Base-by-base conservation (phyloP, 176 grass and related monocot genomes). In the Ananas comosus region DNA sequence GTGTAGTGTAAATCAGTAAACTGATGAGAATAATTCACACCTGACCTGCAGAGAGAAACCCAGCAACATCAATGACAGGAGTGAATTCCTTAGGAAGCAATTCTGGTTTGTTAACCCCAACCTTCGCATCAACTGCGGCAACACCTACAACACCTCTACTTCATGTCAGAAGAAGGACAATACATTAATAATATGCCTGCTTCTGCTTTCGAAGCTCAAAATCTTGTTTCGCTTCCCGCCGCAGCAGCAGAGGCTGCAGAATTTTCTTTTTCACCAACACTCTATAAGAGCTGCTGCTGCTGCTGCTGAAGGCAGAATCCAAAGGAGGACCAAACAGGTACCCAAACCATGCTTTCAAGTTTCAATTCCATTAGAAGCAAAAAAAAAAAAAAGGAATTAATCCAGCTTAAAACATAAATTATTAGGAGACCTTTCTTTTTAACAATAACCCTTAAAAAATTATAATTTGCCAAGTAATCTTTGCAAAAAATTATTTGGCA, bases 41-140 rank as follows among this genome's bases (percentile, higher is more conserved):
- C 93, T 96, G 93, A 25, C 93, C 89, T 33, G 86, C 63, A 50
- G 88, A 96, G 71, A 96, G 93, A 78, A 96, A 96, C 69, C 88
- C 93, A 25, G 93, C 86, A 22, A 92, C 88, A 80, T 96, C 88
- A 42, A 96, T 96, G 65, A 96, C 92, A 16, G 92, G 83, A 28
- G 80, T 85, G 74, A 89, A 96, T 82, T 96, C 92, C 75, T 89
- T 87, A 3, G 88, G 92, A 51, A 96, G 93, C 70, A 92, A 74
- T 73, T 92, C 88, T 16, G 92, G 92, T 65, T 87, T 96, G 70
- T 92, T 89, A 27, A 96, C 92, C 52, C 92, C 92, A 76, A 85
- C 72, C 68, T 88, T 89, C 0, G 92, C 88, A 77, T 83, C 72
- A n/a, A 74, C 88, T 12, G 47, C 65, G 74, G 74, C 76, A 72